These are phyloP conservation scores for Calonectria pauciramosa DNA, from an alignment of 2,329 filamentous ascomycete genomes.

Conservation along the genomic window DNA sequence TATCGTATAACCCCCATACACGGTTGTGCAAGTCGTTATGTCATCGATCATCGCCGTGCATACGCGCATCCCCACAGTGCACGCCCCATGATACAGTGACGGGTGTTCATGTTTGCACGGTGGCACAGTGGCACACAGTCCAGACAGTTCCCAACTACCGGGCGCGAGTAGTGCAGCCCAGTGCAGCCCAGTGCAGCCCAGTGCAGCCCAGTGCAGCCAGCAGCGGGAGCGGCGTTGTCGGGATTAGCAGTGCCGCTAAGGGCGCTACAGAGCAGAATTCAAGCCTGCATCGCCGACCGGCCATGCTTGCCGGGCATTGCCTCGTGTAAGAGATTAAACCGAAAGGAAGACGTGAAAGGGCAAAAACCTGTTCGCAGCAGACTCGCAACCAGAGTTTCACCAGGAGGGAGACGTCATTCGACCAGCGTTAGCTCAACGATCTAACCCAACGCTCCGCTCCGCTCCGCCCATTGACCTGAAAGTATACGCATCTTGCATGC, in stretches of 20 bases:
- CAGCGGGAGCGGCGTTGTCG: neutral
- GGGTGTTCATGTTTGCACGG: neutral
- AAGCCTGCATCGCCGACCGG: neutral
- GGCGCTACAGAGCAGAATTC: neutral
- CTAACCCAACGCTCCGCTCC: neutral
- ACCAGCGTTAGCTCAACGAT: neutral
- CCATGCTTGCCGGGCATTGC: neutral
- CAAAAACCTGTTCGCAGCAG: neutral
- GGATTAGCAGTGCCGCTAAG: slow-evolving; percentile 1
- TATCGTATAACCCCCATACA: neutral
- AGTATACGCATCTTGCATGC: slow-evolving; percentile 7
- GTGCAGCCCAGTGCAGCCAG: neutral
- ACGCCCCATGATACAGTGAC: neutral
- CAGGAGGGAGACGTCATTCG: neutral
- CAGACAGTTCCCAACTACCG: neutral
- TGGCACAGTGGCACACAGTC: neutral
- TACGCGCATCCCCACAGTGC: slow-evolving; percentile 1
- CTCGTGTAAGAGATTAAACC: slow-evolving; percentile 5
- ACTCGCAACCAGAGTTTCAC: neutral
- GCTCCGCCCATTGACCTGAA: neutral
- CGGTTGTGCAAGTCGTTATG: neutral
- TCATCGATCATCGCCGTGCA: slow-evolving; percentile 2
- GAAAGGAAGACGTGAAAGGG: neutral
- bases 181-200: neutral
- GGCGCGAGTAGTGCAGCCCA: neutral